Conservation (phyloP, 306 rosid species). For the Phaseolus lunatus region DNA sequence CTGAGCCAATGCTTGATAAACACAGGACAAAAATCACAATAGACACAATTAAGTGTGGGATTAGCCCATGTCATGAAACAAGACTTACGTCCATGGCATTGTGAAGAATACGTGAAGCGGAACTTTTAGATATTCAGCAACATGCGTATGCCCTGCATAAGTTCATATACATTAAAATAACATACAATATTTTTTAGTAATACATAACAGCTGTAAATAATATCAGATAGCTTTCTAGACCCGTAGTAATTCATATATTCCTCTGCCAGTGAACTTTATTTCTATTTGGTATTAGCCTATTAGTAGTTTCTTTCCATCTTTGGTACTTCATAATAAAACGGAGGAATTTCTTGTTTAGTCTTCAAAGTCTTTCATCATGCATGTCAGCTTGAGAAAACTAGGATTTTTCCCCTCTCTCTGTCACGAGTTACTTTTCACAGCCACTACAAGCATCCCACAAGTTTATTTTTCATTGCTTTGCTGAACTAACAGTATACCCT, state of each 20-base stretch:
- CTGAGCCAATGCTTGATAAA: conserved; percentile 34
- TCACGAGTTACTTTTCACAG: conserved; percentile 28
- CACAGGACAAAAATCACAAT: conserved; percentile 3
- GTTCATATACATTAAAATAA: conserved; percentile 43
- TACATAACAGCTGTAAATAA: conserved; percentile 11
- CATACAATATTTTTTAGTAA: conserved; percentile 19
- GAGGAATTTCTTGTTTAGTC: conserved; percentile 25
- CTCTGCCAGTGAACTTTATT: conserved; percentile 10
- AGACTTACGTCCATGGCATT: conserved; percentile 99
- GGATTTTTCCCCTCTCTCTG: conserved; percentile 2
- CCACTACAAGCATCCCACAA: conserved; percentile 15
- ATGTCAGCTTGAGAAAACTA: conserved; percentile 2
- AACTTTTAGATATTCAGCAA: conserved; percentile 77
- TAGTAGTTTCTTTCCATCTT: conserved; percentile 13
- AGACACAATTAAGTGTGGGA: conserved; percentile 35
- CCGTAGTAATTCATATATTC: conserved; percentile 27
- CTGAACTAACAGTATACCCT: conserved; percentile 18
- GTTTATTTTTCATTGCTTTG: conserved; percentile 11
- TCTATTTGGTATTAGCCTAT: conserved; percentile 13
- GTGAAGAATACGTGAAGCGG: conserved; percentile 93
- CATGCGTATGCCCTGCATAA: conserved; percentile 88
- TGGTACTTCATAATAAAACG: conserved; percentile 25
- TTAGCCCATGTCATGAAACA: conserved; percentile 48
- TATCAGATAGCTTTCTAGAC: conserved; percentile 23
- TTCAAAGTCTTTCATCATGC: conserved; percentile 20